Base-by-base conservation (phyloP, 83 land plant species). In the Picea engelmannii region DNA sequence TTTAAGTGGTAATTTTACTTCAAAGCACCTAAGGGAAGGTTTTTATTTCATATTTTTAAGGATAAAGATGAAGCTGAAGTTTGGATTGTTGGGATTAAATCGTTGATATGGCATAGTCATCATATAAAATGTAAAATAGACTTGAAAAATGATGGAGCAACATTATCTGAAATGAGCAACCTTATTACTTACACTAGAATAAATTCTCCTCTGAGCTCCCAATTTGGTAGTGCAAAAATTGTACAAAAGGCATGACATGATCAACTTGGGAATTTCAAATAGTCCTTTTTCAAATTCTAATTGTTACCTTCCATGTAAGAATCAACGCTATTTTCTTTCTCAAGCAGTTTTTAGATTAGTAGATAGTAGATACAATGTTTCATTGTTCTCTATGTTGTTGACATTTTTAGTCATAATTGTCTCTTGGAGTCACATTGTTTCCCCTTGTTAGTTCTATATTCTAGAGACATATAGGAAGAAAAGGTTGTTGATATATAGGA, bases 31-130 rank as follows among this genome's bases (percentile, higher is more conserved):
- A 55, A 55, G 59, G 59, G 59, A 15, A 0, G 4, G 59, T 27
- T 62, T 60, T 80, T 31, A 71, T 73, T 77, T 67, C 92, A 95
- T 98, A 97, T 97, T 27, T 97, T 98, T 83, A 97, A 97, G 84
- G 99, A 97, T 80, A 97, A 97, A 85, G 96, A 95, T 82, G 98
- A 97, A 90, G 98, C 98, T 60, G 98, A 97, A 84, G 94, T 92
- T 69, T 97, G 99, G 98, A 92, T 97, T 83, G 90, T 91, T 76
- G 98, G 94, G 82, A 88, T 97, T 23, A 95, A 94, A 81, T 96
- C 96, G 61, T 81, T 92, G 38, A 92, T 95, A 87, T 42, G 92
- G 31, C 31, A 0, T 27, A 27, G 88, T 61, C 88, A 86, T 64
- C 71, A 79, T 77, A 83, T 84, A 11, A 92, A 89, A 66, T 85